Base-by-base conservation (phyloP, 2,329 filamentous ascomycete species). In the Aspergillus japonicus region DNA sequence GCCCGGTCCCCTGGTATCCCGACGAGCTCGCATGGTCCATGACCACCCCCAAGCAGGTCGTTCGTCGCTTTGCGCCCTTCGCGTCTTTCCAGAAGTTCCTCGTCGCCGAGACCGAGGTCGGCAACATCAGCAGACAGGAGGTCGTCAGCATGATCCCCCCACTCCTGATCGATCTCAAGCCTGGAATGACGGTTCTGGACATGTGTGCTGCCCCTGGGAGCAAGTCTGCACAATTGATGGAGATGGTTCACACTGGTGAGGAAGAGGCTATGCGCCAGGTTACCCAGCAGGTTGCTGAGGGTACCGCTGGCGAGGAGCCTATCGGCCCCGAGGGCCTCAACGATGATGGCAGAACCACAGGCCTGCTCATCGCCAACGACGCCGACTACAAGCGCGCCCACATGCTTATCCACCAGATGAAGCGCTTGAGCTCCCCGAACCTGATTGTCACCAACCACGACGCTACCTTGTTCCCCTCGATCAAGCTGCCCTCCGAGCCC, bases 81-180 rank as follows among this genome's bases (percentile, higher is more conserved):
- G 89, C 92, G 53, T 89, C 91, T 29, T 98, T 99, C 79, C 95
- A 99, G 76, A 96, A 96, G 75, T 99, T 97, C 81, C 84, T 99
- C 54, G 95, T 99, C 53, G 96, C 94, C 55, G 95, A 99, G 82
- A 97, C 95, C 4, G 92, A 90, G 58, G 92, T 98, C 23, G 95
- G 95, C 70, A 99, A 98, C 76, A 98, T 99, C 71, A 96, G 91
- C 77, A 87, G 95, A 70, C 95, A 99, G 78, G 95, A 99, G 80
- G 89, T 96, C 49, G 95, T 99, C 71, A 96, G 92, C 81, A 99
- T 99, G 95, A 98, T 99, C 64, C 95, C 95, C 26, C 95, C 95
- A 26, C 84, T 98, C 68, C 83, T 98, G 69, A 90, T 99, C 82
- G 93, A 98, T 71, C 83, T 98, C 54, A 87, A 87, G 68, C 93